Conservation (phyloP, 768 basidiomycete genomes). For the Wakefieldia striispora region DNA sequence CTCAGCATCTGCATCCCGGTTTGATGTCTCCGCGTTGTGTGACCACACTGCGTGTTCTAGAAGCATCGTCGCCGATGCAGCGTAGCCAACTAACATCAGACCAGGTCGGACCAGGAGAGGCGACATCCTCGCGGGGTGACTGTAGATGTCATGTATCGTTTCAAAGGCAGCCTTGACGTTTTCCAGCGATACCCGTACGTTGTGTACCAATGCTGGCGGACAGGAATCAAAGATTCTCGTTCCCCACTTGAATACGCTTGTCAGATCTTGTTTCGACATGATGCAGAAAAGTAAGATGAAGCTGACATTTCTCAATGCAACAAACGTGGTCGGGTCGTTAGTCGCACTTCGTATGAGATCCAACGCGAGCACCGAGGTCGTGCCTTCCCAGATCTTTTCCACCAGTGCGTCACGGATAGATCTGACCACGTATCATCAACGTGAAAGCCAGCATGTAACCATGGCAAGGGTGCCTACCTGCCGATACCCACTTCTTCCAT, state of each 20-base stretch:
- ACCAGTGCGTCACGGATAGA: constrained; percentile 67
- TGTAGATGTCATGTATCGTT: constrained; percentile 41
- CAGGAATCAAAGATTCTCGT: constrained; percentile 40
- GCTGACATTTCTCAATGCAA: constrained; percentile 50
- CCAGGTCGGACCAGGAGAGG: constrained; percentile 55
- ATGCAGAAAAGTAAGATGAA: constrained; percentile 2
- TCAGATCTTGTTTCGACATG: background rate
- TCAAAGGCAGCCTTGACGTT: constrained; percentile 40
- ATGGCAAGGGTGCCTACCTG: constrained; percentile 32
- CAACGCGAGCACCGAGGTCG: constrained; percentile 62
- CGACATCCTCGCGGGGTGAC: constrained; percentile 32
- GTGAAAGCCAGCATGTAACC: background rate
- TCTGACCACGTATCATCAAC: constrained; percentile 21
- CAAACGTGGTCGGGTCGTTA: constrained; percentile 41
- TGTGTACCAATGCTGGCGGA: constrained; percentile 32
- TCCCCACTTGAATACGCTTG: constrained; percentile 47
- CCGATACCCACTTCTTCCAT: constrained; percentile 82
- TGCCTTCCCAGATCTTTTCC: constrained; percentile 85
- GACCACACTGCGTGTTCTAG: constrained; percentile 74
- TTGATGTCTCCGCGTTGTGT: constrained; percentile 24
- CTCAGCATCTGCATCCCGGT: constrained; percentile 45
- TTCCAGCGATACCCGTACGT: constrained; percentile 30
- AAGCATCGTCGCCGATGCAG: constrained; percentile 53
- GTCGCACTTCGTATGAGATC: constrained; percentile 58
- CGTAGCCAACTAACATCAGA: constrained; percentile 54